Conservation (phyloP, 192 early-diverging fungal species). For the Ambispora gerdemannii region DNA sequence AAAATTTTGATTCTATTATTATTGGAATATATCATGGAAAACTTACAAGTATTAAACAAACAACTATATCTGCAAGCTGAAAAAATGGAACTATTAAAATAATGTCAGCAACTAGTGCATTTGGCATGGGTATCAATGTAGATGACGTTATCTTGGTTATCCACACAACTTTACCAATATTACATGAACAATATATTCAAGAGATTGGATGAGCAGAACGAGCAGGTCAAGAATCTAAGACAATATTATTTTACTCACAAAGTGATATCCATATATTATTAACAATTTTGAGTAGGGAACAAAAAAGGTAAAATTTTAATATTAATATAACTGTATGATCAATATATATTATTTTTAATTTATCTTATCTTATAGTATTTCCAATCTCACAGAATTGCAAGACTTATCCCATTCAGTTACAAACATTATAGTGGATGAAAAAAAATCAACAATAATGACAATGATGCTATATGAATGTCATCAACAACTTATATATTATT, state of each 20-base stretch:
- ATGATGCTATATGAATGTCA: constrained; percentile 2
- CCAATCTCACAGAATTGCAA: too few species aligned
- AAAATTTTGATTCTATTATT: neutral
- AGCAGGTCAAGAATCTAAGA: neutral
- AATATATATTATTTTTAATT: neutral
- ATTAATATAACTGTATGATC: neutral
- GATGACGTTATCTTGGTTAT: neutral
- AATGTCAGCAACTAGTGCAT: neutral
- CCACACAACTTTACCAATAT: neutral
- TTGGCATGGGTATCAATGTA: neutral
- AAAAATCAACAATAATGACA: neutral
- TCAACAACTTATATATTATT: neutral
- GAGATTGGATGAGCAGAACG: neutral
- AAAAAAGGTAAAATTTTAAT: constrained; percentile 4
- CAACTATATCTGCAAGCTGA: neutral
- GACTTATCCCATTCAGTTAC: too few species aligned
- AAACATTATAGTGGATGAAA: neutral
- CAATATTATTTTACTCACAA: constrained; percentile 3
- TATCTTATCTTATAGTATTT: neutral
- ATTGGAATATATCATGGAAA: constrained; percentile 6
- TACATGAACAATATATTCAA: neutral
- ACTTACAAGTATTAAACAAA: neutral
- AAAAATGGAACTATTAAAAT: constrained; percentile 7
- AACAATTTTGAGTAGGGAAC: neutral
- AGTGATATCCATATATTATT: neutral